These are phyloP conservation scores for Vachellia pachyceras DNA, from an alignment of 306 rosid genomes.

Conservation along the genomic window DNA sequence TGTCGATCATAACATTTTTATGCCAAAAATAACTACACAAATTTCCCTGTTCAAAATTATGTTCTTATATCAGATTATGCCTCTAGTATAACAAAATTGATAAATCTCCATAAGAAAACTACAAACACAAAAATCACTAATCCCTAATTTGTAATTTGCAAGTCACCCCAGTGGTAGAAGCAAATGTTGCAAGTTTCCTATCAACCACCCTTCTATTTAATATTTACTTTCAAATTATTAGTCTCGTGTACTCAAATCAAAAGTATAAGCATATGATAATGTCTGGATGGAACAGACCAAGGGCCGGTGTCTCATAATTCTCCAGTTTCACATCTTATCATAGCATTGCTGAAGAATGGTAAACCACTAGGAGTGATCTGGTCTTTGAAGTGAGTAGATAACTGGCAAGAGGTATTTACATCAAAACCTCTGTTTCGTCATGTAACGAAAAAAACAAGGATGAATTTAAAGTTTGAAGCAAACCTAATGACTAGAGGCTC, in stretches of 20 bases:
- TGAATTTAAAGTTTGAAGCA: background rate
- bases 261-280: background rate
- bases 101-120: constrained; percentile 18
- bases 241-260: background rate
- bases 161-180: background rate
- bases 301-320: background rate
- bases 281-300: background rate
- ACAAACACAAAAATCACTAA: constrained; percentile 26
- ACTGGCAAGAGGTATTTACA: no score
- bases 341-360: no score
- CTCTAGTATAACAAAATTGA: constrained; percentile 14
- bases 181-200: background rate
- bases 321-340: background rate
- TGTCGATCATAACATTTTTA: background rate
- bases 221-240: background rate
- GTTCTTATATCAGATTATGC: constrained; percentile 20
- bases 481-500: background rate
- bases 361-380: no score
- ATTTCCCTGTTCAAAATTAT: constrained; percentile 12
- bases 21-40: background rate
- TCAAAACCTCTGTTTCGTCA: no score
- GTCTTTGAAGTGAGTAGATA: no score
- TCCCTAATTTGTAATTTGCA: background rate
- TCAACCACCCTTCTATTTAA: background rate
- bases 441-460: background rate